Evolutionary conservation across 2,329 filamentous ascomycete species (phyloP), one percentile per base, ranked within the genome.

Genomic region (Mycogone perniciosa): DNA sequence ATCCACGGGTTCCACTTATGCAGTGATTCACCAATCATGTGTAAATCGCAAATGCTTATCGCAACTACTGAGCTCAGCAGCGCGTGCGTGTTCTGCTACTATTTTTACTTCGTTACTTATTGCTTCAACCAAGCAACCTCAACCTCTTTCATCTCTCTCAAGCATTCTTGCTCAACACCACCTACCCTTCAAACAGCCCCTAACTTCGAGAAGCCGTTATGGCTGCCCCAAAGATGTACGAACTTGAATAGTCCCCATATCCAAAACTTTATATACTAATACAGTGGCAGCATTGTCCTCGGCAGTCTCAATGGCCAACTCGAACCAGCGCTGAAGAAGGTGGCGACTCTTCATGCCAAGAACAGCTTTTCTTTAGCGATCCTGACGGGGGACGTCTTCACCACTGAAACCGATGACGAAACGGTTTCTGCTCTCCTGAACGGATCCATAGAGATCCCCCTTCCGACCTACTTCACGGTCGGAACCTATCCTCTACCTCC

Each of bases 401-500:
- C 77, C 13, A 70, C 77, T 40, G 44, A 50, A 26, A 76, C 83
- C 42, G 78, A 86, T 47, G 75, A 83, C 38, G 75, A 80, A 9
- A 65, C 70, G 7, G 69, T 93, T 5, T 71, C 75, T 8, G 76
- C 80, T 7, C 77, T 99, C 4, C 69, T 97, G 1, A 70, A 80
- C 29, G 89, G 89, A n/a, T 75, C 79, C 8, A 84, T 95, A 47
- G 64, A 75, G 26, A 75, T 97, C 4, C 85, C 91, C 3, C 72
- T 97, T 1, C 85, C 91, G 1, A 95, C 87, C 7, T 99, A 99
- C 71, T 99, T 97, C 66, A 89, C 88, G 3, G 76, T 96, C 54
- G 90, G 88, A 58, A 83, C 75, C 35, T 76, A 76, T 43, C 71
- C 84, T n/a, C 75, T 99, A 5, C 93, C 93, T 0, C 68, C 75